Base-by-base conservation (phyloP, 495 filamentous ascomycete species). In the Astrothelium macrocarpum region DNA sequence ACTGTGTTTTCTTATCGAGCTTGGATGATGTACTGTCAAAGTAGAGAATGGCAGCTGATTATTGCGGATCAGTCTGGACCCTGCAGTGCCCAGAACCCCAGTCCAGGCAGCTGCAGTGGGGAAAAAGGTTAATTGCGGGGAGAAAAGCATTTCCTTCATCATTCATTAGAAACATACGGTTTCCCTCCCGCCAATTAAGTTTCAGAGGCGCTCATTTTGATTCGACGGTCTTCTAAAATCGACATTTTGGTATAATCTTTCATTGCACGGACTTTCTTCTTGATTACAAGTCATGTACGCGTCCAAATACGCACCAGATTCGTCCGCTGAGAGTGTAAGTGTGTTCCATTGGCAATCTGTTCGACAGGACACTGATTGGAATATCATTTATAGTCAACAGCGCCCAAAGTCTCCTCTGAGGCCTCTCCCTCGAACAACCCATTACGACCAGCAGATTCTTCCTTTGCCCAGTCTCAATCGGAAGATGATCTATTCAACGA, bases 391-490 rank as follows among this genome's bases (percentile, higher is more conserved):
- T 29, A 56, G 49, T 25, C 26, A 28, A 20, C 25, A 16, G 25
- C 62, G 16, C 65, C 67, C 0, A 42, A 23, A 14, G 49, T 59
- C 25, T 9, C 49, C 9, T 56, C 49, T 29, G n/a, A 65, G 7
- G 2, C 34, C 23, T 60, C 62, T 9, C 65, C 67, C 18, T 60
- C 65, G 1, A 46, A 67, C 34, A 60, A 67, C 2, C 59, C 65
- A 2, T 29, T 65, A 31, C 59, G 43, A 29, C 34, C 61, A 68
- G 49, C 49, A 9, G 49, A 56, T 29, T 25, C 49, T 25, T 14
- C 59, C n/a, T 70, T 70, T 53, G 63, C 56, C 2, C 66, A 68
- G 43, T 68, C 68, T n/a, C 66, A 64, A 2, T 49, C 63, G 1
- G 36, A 39, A 26, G 53, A 68, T 4, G 49, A 68, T 26, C 61